Evolutionary conservation across 805 yeast genomes (phyloP).

Genomic region (Ogataea ramenticola): DNA sequence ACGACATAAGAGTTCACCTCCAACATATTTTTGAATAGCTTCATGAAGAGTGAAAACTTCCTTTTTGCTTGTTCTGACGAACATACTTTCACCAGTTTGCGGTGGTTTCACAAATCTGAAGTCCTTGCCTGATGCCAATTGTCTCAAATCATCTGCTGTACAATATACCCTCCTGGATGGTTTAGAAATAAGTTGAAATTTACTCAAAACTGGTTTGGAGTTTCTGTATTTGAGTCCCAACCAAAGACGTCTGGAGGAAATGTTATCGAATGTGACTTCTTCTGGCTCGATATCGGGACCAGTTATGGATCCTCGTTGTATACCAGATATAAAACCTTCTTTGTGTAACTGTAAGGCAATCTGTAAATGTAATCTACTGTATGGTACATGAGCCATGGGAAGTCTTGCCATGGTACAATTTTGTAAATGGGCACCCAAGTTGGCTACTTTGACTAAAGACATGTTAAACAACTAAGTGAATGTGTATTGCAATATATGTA

Average conservation of each 20-base stretch:
- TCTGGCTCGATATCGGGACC: constrained; percentile 80
- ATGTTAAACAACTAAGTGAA: constrained; percentile 27
- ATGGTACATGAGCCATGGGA: constrained; percentile 74
- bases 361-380: constrained; percentile 74
- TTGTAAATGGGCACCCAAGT: constrained; percentile 82
- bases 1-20: constrained; percentile 81
- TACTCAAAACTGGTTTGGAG: constrained; percentile 66
- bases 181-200: constrained; percentile 68
- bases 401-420: constrained; percentile 74
- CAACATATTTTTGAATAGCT: constrained; percentile 65
- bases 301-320: constrained; percentile 74
- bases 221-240: constrained; percentile 83
- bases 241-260: constrained; percentile 85
- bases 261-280: constrained; percentile 80
- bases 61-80: constrained; percentile 46
- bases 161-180: constrained; percentile 76
- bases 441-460: constrained; percentile 82
- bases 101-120: constrained; percentile 73
- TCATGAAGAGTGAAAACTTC: constrained; percentile 71
- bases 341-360: constrained; percentile 79
- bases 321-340: constrained; percentile 80
- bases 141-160: constrained; percentile 54
- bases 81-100: constrained; percentile 83
- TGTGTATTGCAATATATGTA: not conserved
- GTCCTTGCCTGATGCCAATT: constrained; percentile 67